These are phyloP conservation scores for Thymus quinquecostatus DNA, from an alignment of 257 asterid genomes.

Conservation along the genomic window DNA sequence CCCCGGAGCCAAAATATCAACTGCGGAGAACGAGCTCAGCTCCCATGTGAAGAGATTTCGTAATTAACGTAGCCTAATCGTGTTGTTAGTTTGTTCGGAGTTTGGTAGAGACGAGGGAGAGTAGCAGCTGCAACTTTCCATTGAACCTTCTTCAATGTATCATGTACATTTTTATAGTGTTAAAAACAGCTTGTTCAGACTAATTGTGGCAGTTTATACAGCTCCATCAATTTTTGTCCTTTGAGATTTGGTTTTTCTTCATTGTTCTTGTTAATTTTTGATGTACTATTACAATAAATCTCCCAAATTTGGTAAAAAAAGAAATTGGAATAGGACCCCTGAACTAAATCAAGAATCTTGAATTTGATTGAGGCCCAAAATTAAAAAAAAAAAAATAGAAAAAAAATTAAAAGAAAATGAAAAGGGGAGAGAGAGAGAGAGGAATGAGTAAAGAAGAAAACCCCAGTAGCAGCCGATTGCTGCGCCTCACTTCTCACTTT, in stretches of 20 bases:
- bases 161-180: slow-evolving; percentile 43
- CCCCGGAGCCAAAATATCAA: slow-evolving; percentile 50
- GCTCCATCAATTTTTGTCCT: slow-evolving; percentile 14
- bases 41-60: slow-evolving; percentile 41
- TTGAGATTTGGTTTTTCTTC: not conserved
- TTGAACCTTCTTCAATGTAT: slow-evolving; percentile 29
- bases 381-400: not conserved
- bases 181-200: slow-evolving; percentile 10
- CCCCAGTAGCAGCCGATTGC: slow-evolving; percentile 48
- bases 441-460: slow-evolving; percentile 30
- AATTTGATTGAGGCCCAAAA: not conserved
- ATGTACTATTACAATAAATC: too few species aligned
- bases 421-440: not conserved
- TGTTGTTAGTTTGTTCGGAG: slow-evolving; percentile 26
- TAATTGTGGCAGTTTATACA: slow-evolving; percentile 19
- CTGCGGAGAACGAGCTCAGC: slow-evolving; percentile 62
- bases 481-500: slow-evolving; percentile 46
- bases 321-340: too few species aligned
- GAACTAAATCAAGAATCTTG: not conserved
- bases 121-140: slow-evolving; percentile 9
- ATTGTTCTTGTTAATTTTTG: not conserved
- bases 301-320: too few species aligned
- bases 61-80: not conserved
- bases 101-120: slow-evolving; percentile 15
- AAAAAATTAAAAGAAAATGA: not conserved